These are phyloP conservation scores for Mycosphaerella sp. DNA, from an alignment of 2,329 filamentous ascomycete species.

Conservation along the genomic window DNA sequence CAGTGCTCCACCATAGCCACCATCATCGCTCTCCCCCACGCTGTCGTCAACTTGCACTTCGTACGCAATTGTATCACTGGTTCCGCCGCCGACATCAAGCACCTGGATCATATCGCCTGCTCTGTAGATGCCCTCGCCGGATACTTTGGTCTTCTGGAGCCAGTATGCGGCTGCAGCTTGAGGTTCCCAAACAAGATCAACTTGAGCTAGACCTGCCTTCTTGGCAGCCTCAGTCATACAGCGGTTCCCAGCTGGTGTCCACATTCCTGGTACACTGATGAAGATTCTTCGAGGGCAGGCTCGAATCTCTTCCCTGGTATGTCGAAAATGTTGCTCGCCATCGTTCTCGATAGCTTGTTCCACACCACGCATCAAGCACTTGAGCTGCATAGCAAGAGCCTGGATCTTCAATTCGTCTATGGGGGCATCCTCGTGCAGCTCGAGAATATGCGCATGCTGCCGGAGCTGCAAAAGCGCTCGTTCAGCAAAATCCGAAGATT, in stretches of 20 bases:
- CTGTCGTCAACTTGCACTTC: background rate
- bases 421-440: background rate
- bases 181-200: constrained; percentile 14
- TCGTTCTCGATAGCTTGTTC: background rate
- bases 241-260: constrained; percentile 7
- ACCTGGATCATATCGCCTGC: constrained; percentile 7
- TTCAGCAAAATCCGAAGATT: background rate
- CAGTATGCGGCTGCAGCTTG: constrained; percentile 14
- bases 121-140: background rate
- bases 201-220: constrained; percentile 5
- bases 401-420: background rate
- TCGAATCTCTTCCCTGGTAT: background rate
- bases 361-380: background rate
- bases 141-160: background rate
- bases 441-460: background rate
- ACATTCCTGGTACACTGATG: constrained; percentile 12
- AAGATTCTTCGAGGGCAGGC: background rate
- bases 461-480: background rate
- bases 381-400: background rate
- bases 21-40: background rate
- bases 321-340: background rate
- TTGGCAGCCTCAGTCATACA: constrained; percentile 11
- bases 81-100: constrained; percentile 13
- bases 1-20: constrained; percentile 1
- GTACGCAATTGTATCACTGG: constrained; percentile 11